Evolutionary conservation across 805 yeast species (phyloP).

Genomic region (Metschnikowia matae): DNA sequence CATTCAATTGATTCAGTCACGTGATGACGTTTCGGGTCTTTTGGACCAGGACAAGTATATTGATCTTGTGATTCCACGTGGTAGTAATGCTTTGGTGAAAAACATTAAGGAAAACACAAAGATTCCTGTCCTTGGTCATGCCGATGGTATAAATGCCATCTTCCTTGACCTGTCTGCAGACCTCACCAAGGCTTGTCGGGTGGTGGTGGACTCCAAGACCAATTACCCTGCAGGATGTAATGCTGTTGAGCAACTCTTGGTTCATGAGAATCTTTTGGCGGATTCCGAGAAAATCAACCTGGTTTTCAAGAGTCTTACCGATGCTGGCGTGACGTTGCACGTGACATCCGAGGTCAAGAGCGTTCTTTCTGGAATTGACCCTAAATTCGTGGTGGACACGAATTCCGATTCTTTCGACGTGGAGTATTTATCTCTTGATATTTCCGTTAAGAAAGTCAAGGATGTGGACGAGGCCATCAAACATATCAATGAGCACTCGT

Average conservation of each 20-base stretch:
- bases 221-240: slow-evolving; percentile 99
- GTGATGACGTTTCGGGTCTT: slow-evolving; percentile 85
- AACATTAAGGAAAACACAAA: slow-evolving; percentile 82
- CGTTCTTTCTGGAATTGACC: slow-evolving; percentile 18
- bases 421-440: slow-evolving; percentile 79
- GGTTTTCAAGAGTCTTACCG: slow-evolving; percentile 43
- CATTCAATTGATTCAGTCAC: slow-evolving; percentile 80
- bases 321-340: slow-evolving; percentile 71
- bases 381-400: slow-evolving; percentile 42
- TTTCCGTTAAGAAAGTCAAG: slow-evolving; percentile 65
- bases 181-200: slow-evolving; percentile 66
- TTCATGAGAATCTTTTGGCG: slow-evolving; percentile 45
- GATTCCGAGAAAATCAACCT: slow-evolving; percentile 17
- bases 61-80: slow-evolving; percentile 95
- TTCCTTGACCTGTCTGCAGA: slow-evolving; percentile 79
- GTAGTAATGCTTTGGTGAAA: slow-evolving; percentile 89
- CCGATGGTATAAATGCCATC: slow-evolving; percentile 94
- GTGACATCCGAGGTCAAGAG: slow-evolving; percentile 50
- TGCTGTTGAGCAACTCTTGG: slow-evolving; percentile 83
- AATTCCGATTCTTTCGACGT: slow-evolving; percentile 68
- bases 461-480: slow-evolving; percentile 68
- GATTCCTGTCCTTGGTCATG: slow-evolving; percentile 97
- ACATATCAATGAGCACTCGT: slow-evolving; percentile 88
- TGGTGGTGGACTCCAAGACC: slow-evolving; percentile 83
- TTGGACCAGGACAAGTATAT: slow-evolving; percentile 82